phyloP scores from a whole-genome alignment of 345 rosid species.

The Lenwebbia sp. region DNA sequence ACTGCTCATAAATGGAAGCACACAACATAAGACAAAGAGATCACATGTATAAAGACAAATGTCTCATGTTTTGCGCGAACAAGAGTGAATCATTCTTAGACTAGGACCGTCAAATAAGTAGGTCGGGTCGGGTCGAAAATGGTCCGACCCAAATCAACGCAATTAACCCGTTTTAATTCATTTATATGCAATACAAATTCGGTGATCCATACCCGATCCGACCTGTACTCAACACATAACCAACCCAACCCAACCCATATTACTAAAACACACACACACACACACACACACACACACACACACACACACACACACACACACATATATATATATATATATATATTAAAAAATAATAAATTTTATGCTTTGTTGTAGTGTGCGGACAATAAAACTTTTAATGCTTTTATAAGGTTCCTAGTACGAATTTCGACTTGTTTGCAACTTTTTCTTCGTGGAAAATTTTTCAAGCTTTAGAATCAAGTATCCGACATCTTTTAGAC shows the following conservation, averaged over 20 bases:
- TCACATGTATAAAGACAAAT: too few species aligned
- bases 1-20: too few species aligned
- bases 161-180: fast-evolving
- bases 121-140: fast-evolving
- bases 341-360: neutral
- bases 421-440: neutral
- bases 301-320: too few species aligned
- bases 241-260: too few species aligned
- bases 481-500: fast-evolving
- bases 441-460: neutral
- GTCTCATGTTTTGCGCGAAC: too few species aligned
- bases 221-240: neutral
- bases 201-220: neutral
- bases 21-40: too few species aligned
- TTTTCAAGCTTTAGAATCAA: neutral
- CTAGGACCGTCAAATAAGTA: fast-evolving
- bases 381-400: fast-evolving
- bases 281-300: too few species aligned
- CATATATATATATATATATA: too few species aligned
- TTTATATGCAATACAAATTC: neutral
- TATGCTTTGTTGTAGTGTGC: neutral
- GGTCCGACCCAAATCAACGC: fast-evolving
- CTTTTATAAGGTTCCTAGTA: neutral
- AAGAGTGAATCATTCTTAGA: too few species aligned
- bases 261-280: too few species aligned